Evolutionary conservation across 2,329 filamentous ascomycete species (phyloP), one percentile per base, ranked within the genome.

Genomic region (Pseudogymnoascus sp.): DNA sequence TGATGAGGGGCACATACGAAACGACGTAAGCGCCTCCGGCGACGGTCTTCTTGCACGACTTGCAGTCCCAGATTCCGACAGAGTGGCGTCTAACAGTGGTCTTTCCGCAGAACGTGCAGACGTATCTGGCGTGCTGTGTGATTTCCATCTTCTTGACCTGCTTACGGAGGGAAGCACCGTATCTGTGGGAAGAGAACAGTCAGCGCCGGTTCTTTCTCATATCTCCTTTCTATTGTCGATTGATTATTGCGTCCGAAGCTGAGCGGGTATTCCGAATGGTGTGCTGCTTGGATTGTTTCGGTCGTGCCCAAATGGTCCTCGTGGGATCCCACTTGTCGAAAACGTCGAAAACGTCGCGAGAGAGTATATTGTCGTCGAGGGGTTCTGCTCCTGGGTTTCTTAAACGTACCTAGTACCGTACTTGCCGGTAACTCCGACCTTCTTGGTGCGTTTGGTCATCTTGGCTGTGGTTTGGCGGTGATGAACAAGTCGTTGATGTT

Each of bases 91-190:
- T 92, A 76, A 96, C 92, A 73, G 88, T 89, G 77, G 86, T 88
- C 88, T 97, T 97, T 76, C 93, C 93, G 86, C 92, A 96, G 89
- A 97, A 99, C 70, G 92, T 93, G 87, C 93, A 97, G 76, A 87
- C 87, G 79, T 97, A 97, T 79, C 89, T 89, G 82, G 92, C 91
- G 85, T 99, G 94, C 81, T 97, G 94, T 74, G 90, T 90, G 79
- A 97, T 90, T 88, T 97, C 94, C 89, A 97, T 96, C 90, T 97
- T 97, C 91, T 97, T 97, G 77, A 94, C 88, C 79, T 92, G 92
- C 87, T 97, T 97, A 82, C 92, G 91, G 81, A 97, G 91, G 75
- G 94, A 97, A 78, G 94, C 93, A 92, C 93, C 94, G 81, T 96
- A 96, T 86, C 91, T 93, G 72, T 69, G 60, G 63, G 65, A 61